Evolutionary conservation across 345 rosid species (phyloP), one percentile per base, ranked within the genome.

Genomic region (Salix caprea): DNA sequence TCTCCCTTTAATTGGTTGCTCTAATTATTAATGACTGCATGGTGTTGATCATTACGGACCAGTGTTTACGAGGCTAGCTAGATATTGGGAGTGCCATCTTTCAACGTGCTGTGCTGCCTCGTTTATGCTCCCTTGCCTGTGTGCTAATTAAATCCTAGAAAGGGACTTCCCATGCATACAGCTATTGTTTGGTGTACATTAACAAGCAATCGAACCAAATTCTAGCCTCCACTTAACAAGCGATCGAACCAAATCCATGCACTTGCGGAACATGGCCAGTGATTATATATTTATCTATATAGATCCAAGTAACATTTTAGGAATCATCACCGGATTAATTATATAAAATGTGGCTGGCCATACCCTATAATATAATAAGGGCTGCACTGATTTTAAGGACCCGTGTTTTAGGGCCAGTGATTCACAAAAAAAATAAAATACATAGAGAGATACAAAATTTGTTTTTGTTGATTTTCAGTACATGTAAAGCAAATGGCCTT

Each of bases 311-410:
- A 13, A 11, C 15, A 44, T 3, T 44, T 44, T 44, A 13, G 48
- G 48, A 44, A 44, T 44, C 16, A 44, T 13, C 5, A 14, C 16
- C 16, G 50, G 15, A 44, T 44, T 44, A 44, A 13, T 13, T 44
- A 12, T 44, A 44, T 44, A 44, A 44, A 44, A 13, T 12, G 15
- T 44, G 50, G 50, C 3, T 40, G 12, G 13, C 50, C 54, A 16
- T 16, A 18, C 58, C 58, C 58, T 2, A 6, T 1, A 18, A 18
- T 19, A 19, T 52, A 52, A 50, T 52, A 52, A 18, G 3, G 7
- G 58, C 8, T 52, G 23, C 28, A 40, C 75, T 14, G 61, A 18
- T 69, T 64, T 69, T 70, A 65, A 39, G 76, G 76, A 58, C 12
- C 64, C 79, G 24, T 66, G 76, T 34, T 71, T 42, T 30, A 1